Evolutionary conservation across 2,329 filamentous ascomycete species (phyloP).

Genomic region (Botrytis galanthina): DNA sequence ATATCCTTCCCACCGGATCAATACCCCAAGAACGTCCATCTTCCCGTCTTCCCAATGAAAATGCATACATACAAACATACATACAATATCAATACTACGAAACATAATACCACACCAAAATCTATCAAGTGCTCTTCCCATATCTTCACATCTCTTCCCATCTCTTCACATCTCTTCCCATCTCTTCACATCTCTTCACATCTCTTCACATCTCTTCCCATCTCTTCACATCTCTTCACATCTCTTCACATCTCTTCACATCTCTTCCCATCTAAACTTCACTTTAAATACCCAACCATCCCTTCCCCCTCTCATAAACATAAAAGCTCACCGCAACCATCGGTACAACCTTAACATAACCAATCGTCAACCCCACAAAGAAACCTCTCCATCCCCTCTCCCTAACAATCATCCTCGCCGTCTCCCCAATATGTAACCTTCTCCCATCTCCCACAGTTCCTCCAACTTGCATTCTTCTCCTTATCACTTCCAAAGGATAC

Average conservation of each 20-base stretch:
- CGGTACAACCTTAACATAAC: constrained; percentile 90
- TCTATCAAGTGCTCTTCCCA: background rate
- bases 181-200: too few species aligned
- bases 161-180: too few species aligned
- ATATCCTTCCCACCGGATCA: background rate
- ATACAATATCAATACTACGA: background rate
- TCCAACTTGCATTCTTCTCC: constrained; percentile 92
- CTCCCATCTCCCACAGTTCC: constrained; percentile 91
- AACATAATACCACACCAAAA: background rate
- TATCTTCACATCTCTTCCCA: background rate
- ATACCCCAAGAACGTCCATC: background rate
- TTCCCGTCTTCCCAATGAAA: background rate
- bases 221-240: background rate
- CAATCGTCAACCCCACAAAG: constrained; percentile 90
- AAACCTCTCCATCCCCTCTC: constrained; percentile 80
- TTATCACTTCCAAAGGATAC: constrained; percentile 90
- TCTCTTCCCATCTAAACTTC: too few species aligned
- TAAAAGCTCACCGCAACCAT: constrained; percentile 74
- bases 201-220: background rate
- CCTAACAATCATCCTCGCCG: constrained; percentile 67
- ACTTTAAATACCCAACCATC: constrained; percentile 61
- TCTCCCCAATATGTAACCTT: constrained; percentile 74
- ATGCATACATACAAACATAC: constrained; percentile 3
- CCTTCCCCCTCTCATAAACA: constrained; percentile 64
- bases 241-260: background rate